Evolutionary conservation across 345 rosid genomes (phyloP), one percentile per base, ranked within the genome.

Genomic region (Hypericum androsaemum): DNA sequence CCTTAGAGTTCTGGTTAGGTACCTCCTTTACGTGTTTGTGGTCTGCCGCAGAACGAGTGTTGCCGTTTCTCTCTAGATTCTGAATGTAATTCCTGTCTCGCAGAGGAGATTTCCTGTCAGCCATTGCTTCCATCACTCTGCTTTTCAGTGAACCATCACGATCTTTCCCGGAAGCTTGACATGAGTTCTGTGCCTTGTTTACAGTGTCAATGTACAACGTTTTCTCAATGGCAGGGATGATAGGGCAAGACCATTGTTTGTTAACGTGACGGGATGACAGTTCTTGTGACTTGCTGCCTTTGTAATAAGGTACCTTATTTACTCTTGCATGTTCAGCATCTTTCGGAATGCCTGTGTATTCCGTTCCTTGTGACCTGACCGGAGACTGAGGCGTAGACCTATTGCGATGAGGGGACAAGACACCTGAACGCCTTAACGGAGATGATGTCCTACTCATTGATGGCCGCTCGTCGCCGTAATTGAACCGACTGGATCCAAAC

Each of bases 141-240:
- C 61, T 63, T 57, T 53, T 54, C 45, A 35, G 39, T 7, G 43
- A 37, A 10, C 61, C 32, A 50, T 53, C 59, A 14, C 55, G 11
- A 11, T 56, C 59, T 56, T 56, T 53, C 28, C 56, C 60, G 1
- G 7, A 54, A 39, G 50, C 53, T 41, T 72, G 62, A 53, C 39
- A 22, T n/a, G 71, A 44, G 36, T 6, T 58, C 54, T 70, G 53
- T 50, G 80, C 35, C 49, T 44, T 48, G 50, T 71, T 76, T 57
- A 70, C 78, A 7, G 83, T 71, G 66, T 90, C 85, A 1, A 87
- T 74, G 64, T 82, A 70, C 53, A 82, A 42, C 3, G 86, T 79
- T 68, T 75, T 84, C 77, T 80, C 96, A 41, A 60, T 60, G 40
- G 74, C 56, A 22, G 80, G 84, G 64, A 75, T 80, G 14, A 6